A percentile compares a stretch with the other conserved stretches of the same genome.
Evolutionary conservation across 805 yeast species (phyloP).

Genomic region (Nakazawaea siamensis): DNA sequence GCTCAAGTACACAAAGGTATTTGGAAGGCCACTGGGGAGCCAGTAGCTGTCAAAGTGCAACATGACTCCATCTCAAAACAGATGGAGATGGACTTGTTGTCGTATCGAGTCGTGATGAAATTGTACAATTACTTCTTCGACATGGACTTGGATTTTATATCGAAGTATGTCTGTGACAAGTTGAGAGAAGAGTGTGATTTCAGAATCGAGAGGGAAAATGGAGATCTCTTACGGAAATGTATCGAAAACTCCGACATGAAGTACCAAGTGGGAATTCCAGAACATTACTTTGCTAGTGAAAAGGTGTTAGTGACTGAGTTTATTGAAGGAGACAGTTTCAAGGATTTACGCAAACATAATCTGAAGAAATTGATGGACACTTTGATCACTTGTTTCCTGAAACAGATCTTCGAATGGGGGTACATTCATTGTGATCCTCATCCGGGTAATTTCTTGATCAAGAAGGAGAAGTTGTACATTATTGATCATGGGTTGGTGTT

Average conservation of each 20-base stretch:
- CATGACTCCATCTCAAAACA: conserved; percentile 57
- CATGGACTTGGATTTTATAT: conserved; percentile 51
- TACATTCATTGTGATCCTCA: conserved; percentile 72
- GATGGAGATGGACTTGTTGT: conserved; percentile 49
- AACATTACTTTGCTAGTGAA: conserved; percentile 34
- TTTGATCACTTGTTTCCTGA: conserved; percentile 42
- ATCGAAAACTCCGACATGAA: conserved; percentile 36
- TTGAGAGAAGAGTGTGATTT: conserved; percentile 58
- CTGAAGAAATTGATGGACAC: conserved; percentile 35
- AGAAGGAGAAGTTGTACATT: conserved; percentile 44
- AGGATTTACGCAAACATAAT: conserved; percentile 19
- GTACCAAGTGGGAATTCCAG: conserved; percentile 47
- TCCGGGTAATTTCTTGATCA: conserved; percentile 66
- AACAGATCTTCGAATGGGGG: conserved; percentile 61
- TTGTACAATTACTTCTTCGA: conserved; percentile 53
- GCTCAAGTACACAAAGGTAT: conserved; percentile 61
- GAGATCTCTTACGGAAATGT: conserved; percentile 27
- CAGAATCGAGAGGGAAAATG: conserved; percentile 45
- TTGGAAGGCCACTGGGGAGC: conserved; percentile 33
- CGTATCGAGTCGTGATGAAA: conserved; percentile 43
- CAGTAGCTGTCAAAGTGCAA: conserved; percentile 61
- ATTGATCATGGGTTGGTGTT: conserved; percentile 74
- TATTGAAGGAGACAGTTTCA: conserved; percentile 57
- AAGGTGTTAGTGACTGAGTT: conserved; percentile 62
- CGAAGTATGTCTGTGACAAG: conserved; percentile 49